Conservation (phyloP, 208 protist genomes). For the Leishmania guyanensis region DNA sequence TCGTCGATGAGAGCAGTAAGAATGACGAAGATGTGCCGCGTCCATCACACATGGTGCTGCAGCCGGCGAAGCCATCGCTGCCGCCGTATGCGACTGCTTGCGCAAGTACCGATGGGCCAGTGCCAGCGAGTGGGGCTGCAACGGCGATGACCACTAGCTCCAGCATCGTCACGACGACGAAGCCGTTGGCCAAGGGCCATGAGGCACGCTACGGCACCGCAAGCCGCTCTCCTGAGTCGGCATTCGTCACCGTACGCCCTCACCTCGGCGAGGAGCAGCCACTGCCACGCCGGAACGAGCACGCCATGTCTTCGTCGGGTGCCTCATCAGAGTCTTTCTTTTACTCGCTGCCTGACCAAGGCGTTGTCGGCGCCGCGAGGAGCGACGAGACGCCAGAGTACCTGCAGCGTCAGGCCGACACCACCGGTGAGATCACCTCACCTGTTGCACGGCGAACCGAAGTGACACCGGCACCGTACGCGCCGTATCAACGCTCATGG, state of each 20-base stretch:
- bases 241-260: not conserved
- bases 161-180: not conserved
- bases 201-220: not conserved
- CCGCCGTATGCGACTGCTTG: not conserved
- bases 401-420: not conserved
- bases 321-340: constrained; percentile 15
- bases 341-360: constrained; percentile 17
- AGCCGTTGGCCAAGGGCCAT: not conserved
- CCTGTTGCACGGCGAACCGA: not conserved
- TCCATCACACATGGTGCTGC: not conserved
- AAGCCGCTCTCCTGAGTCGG: not conserved
- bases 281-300: not conserved
- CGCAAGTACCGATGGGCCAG: not conserved
- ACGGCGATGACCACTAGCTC: not conserved
- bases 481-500: constrained; percentile 1
- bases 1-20: not conserved
- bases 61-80: not conserved
- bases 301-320: not conserved
- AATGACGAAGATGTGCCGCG: not conserved
- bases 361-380: not conserved
- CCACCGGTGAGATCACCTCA: not conserved
- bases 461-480: not conserved
- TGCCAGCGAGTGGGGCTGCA: not conserved
- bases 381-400: not conserved
- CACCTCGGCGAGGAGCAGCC: not conserved